Conservation (phyloP, 148 eudicot genomes). For the Simmondsia chinensis region DNA sequence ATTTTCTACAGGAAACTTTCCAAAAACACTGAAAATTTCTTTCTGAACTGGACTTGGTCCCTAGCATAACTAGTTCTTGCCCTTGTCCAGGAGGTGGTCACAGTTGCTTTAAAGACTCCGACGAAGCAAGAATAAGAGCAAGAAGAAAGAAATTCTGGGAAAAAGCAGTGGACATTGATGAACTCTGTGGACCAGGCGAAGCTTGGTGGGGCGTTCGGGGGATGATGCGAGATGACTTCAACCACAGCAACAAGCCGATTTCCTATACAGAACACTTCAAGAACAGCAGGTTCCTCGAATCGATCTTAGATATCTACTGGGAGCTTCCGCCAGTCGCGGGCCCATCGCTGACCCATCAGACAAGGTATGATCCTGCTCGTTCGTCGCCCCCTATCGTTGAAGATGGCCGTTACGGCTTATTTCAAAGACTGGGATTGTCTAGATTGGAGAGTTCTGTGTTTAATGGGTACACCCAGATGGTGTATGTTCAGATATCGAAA, state of each 20-base stretch:
- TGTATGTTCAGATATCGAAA: constrained; percentile 70
- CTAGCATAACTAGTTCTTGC: too few relatives aligned
- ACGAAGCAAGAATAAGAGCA: constrained; percentile 79
- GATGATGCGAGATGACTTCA: constrained; percentile 78
- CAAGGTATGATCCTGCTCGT: constrained; percentile 94
- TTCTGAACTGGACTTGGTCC: too few relatives aligned
- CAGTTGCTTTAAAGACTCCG: constrained; percentile 89
- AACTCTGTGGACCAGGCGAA: constrained; percentile 84
- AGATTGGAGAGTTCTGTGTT: constrained; percentile 64
- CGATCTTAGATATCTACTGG: constrained; percentile 84
- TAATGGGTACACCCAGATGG: constrained; percentile 97
- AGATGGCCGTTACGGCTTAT: constrained; percentile 82
- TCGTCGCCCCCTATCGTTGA: constrained; percentile 65
- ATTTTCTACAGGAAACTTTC: too few relatives aligned
- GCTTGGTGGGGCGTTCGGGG: constrained; percentile 99
- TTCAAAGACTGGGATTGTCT: constrained; percentile 63
- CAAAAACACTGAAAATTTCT: too few relatives aligned
- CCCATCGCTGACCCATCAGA: constrained; percentile 92
- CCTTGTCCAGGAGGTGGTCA: constrained; percentile 79
- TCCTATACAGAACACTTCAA: constrained; percentile 57
- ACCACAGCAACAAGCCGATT: constrained; percentile 84
- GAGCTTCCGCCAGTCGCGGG: constrained; percentile 97
- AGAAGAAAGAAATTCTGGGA: constrained; percentile 81
- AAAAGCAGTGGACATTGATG: constrained; percentile 68
- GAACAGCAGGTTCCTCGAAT: constrained; percentile 88